Conservation (phyloP, 2,329 filamentous ascomycete genomes). For the Arthrinium phaeospermum region DNA sequence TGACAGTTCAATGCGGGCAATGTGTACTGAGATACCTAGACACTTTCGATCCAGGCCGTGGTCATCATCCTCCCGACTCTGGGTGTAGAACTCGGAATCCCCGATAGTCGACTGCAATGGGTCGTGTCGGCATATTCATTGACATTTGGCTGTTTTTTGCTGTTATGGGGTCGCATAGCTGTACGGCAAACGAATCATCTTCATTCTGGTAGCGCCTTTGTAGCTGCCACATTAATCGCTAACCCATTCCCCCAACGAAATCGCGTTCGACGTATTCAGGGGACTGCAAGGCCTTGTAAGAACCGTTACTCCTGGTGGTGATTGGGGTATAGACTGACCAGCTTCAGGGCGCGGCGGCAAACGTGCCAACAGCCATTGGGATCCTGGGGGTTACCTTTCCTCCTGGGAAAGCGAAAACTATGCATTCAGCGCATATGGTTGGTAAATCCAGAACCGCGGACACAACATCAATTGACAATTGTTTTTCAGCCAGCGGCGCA, state of each 20-base stretch:
- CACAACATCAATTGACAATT: background rate
- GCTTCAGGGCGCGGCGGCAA: constrained; percentile 65
- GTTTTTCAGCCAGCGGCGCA: constrained; percentile 60
- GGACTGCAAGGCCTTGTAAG: constrained; percentile 67
- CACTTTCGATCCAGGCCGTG: constrained; percentile 61
- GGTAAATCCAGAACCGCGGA: constrained; percentile 24
- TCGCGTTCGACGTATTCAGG: constrained; percentile 70
- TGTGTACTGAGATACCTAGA: constrained; percentile 43
- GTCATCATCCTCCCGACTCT: constrained; percentile 70
- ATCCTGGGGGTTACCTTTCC: constrained; percentile 72
- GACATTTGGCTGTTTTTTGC: constrained; percentile 70
- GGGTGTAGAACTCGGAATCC: constrained; percentile 59
- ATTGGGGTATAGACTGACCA: background rate
- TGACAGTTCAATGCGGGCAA: background rate
- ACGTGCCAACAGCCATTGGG: constrained; percentile 73
- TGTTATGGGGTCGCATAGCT: constrained; percentile 73
- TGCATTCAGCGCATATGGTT: constrained; percentile 68
- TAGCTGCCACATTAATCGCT: constrained; percentile 61
- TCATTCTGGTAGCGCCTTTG: constrained; percentile 67
- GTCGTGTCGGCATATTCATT: constrained; percentile 70
- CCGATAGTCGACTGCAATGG: constrained; percentile 67
- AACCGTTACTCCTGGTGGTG: background rate
- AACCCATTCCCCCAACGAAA: constrained; percentile 71
- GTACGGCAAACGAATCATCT: constrained; percentile 69
- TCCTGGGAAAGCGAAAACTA: constrained; percentile 74